Evolutionary conservation across 192 early-diverging fungal genomes (phyloP), one percentile per base, ranked within the genome.

Genomic region (Backusella luteola): DNA sequence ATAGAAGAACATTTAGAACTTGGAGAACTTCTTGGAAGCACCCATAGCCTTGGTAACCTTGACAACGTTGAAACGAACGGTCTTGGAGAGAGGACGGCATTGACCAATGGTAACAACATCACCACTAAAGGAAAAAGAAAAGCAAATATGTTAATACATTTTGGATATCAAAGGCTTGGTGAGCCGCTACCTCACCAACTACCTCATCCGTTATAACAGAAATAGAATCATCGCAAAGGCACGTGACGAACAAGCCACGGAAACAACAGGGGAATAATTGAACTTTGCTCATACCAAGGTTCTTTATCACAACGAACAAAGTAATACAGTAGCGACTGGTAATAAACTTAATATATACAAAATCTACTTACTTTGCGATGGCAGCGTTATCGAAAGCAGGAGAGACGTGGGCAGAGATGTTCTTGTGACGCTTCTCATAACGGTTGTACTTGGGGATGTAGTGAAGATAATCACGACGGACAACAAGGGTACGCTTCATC

Each of bases 371-470:
- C 74, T 32, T 68, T 82, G 90, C 84, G 69, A 80, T 93, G 23
- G 56, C 56, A 63, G 56, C 1, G 83, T 95, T 96, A 79, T 97
- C 89, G 91, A 99, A 99, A 79, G 89, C 89, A 78, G 97, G 97
- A 77, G 93, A 94, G 71, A 97, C 81, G 89, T 98, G 97, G 76
- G 96, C 97, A 66, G 96, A 91, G 80, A 99, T 86, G 94, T 98
- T 99, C 93, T 95, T 97, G 94, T 99, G 98, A 78, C 98, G 92
- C 93, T 97, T 99, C 91, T 99, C 98, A 88, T 97, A 99, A 94
- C 97, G 96, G 91, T 97, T 95, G 93, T 99, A 99, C 91, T 99
- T 99, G 87, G 93, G 90, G 84, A 99, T 92, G 89, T 93, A 99
- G 94, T 99, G 98, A 75, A 99, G 91, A 94, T 99, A 99, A 86